Conservation (phyloP, 2,329 filamentous ascomycete species). For the Botryotinia narcissicola region DNA sequence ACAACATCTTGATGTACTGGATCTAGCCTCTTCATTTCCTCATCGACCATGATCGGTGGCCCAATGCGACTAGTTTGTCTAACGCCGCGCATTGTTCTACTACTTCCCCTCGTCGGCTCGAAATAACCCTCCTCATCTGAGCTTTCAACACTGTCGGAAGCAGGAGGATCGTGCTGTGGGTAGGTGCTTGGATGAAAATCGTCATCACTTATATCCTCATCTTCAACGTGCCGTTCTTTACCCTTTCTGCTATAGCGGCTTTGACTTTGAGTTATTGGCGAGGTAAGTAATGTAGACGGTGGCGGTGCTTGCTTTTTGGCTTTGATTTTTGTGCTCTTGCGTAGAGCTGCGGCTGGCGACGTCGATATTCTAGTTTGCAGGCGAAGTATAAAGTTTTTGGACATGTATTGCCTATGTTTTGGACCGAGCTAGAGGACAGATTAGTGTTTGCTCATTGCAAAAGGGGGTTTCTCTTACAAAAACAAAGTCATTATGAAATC, state of each 20-base stretch:
- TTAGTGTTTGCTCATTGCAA: slow-evolving; percentile 21
- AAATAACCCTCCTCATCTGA: slow-evolving; percentile 40
- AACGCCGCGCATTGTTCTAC: slow-evolving; percentile 37
- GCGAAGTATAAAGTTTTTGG: slow-evolving; percentile 32
- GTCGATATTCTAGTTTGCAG: slow-evolving; percentile 35
- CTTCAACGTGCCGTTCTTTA: slow-evolving; percentile 30
- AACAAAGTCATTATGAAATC: slow-evolving; percentile 75
- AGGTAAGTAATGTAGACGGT: slow-evolving; percentile 65
- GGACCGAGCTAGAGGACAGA: slow-evolving; percentile 38
- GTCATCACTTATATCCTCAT: slow-evolving; percentile 2
- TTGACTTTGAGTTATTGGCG: slow-evolving; percentile 20
- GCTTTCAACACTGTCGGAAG: slow-evolving; percentile 41
- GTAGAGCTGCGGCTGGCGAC: slow-evolving; percentile 37
- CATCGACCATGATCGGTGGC: slow-evolving; percentile 58
- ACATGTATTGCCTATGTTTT: slow-evolving; percentile 33
- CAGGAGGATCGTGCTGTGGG: slow-evolving; percentile 49
- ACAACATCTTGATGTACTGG: slow-evolving; percentile 63
- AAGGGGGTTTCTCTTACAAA: slow-evolving; percentile 46
- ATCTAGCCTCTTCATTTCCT: slow-evolving; percentile 52
- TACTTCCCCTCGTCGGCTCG: slow-evolving; percentile 29
- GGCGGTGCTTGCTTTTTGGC: slow-evolving; percentile 21
- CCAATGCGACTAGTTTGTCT: slow-evolving; percentile 42
- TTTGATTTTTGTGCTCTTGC: slow-evolving; percentile 33
- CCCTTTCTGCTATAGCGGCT: slow-evolving; percentile 34
- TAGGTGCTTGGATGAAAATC: slow-evolving; percentile 16